Percentiles rank a stretch among this genome's conserved stretches.
These are phyloP conservation scores for Dendrobium catenatum DNA, from an alignment of 106 monocot species.

Conservation along the genomic window DNA sequence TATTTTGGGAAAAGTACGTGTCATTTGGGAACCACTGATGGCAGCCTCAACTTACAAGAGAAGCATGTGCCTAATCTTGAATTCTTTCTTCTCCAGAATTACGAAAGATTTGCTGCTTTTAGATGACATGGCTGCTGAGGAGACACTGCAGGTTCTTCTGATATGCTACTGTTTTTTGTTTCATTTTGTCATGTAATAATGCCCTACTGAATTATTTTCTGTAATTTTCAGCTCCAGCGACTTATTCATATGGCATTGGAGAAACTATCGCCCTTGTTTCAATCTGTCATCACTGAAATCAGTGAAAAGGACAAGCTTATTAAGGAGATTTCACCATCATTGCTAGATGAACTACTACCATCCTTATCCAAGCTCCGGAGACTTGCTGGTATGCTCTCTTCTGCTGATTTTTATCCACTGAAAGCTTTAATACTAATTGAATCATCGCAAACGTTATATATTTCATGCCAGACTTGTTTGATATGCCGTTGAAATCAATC, in stretches of 20 bases:
- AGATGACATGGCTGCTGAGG: conserved; percentile 96
- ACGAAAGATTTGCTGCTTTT: conserved; percentile 75
- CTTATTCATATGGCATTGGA: conserved; percentile 72
- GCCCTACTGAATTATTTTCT: not conserved
- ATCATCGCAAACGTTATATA: conserved; percentile 10
- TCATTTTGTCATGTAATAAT: not conserved
- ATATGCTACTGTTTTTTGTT: not conserved
- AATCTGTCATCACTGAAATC: conserved; percentile 30
- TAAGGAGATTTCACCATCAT: conserved; percentile 17
- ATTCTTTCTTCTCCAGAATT: conserved; percentile 65
- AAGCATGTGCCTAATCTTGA: conserved; percentile 53
- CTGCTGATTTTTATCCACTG: conserved; percentile 7
- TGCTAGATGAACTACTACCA: conserved; percentile 45
- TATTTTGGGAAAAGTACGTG: conserved; percentile 77
- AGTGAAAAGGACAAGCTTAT: conserved; percentile 26
- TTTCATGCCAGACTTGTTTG: conserved; percentile 59
- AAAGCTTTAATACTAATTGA: not conserved
- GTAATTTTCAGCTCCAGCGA: conserved; percentile 66
- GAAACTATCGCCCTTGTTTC: conserved; percentile 54
- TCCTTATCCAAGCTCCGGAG: conserved; percentile 73
- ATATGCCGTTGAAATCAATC: conserved; percentile 87
- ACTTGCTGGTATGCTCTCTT: conserved; percentile 55
- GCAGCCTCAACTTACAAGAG: conserved; percentile 55
- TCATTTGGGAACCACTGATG: conserved; percentile 75
- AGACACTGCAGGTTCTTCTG: conserved; percentile 79